phyloP scores from a whole-genome alignment of 1,284 basidiomycete species.

The Cutaneotrichosporon arboriforme region DNA sequence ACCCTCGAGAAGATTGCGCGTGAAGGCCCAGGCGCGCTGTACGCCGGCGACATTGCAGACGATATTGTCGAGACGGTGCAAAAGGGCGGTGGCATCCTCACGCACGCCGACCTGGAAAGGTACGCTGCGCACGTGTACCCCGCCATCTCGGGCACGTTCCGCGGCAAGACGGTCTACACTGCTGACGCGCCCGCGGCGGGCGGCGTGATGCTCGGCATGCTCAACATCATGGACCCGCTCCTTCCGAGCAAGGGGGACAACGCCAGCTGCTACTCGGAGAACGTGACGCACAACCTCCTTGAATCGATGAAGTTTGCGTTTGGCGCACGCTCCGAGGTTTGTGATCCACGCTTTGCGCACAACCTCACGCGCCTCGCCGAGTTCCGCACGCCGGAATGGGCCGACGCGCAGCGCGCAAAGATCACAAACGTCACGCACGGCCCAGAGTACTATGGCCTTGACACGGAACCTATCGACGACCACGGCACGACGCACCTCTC shows the following conservation, averaged over 20 bases:
- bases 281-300: constrained; percentile 47
- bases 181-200: constrained; percentile 65
- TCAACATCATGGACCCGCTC: constrained; percentile 39
- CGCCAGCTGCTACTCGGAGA: constrained; percentile 6
- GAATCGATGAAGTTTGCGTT: constrained; percentile 53
- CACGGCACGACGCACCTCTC: constrained; percentile 89
- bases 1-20: constrained; percentile 42
- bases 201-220: constrained; percentile 41
- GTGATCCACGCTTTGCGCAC: constrained; percentile 61
- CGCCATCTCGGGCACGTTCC: constrained; percentile 71
- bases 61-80: constrained; percentile 37
- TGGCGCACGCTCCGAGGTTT: constrained; percentile 62
- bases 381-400: constrained; percentile 68
- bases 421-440: constrained; percentile 65
- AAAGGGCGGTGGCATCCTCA: constrained; percentile 40
- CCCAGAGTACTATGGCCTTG: constrained; percentile 74
- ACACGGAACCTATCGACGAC: constrained; percentile 68
- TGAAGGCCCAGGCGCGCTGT: constrained; percentile 42
- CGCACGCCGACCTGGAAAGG: constrained; percentile 34
- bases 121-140: constrained; percentile 68
- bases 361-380: constrained; percentile 54
- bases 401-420: constrained; percentile 53
- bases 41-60: constrained; percentile 43
- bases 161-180: constrained; percentile 73
- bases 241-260: background rate